Conservation (phyloP, 352 stramenopile genomes). For the Globisporangium paddicum region DNA sequence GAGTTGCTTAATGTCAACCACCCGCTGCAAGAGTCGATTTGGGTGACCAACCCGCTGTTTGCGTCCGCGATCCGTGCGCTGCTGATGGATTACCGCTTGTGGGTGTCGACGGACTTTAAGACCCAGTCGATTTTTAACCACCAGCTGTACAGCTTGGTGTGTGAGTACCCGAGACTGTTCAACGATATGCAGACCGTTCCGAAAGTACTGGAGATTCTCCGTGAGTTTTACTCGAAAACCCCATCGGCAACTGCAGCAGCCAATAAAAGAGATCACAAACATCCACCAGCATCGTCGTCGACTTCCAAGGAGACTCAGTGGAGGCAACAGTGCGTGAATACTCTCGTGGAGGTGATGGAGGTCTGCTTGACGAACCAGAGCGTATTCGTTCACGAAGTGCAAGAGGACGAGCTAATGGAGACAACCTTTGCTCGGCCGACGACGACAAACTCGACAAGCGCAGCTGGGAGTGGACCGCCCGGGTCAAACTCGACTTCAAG, state of each 20-base stretch:
- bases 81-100: slow-evolving; percentile 67
- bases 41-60: slow-evolving; percentile 73
- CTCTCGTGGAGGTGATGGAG: slow-evolving; percentile 69
- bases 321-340: slow-evolving; percentile 75
- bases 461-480: background rate
- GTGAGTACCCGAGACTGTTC: slow-evolving; percentile 57
- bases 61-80: slow-evolving; percentile 56
- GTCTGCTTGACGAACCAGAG: slow-evolving; percentile 77
- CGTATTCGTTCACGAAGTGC: slow-evolving; percentile 54
- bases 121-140: slow-evolving; percentile 81
- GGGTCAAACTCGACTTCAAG: slow-evolving; percentile 1
- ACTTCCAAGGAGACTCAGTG: slow-evolving; percentile 30
- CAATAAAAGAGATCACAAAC: slow-evolving; percentile 1
- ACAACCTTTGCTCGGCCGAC: slow-evolving; percentile 50
- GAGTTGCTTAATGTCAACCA: slow-evolving; percentile 35
- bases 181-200: slow-evolving; percentile 59
- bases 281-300: background rate
- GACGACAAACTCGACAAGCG: slow-evolving; percentile 6
- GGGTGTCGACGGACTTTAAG: slow-evolving; percentile 57
- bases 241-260: background rate
- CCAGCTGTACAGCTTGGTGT: slow-evolving; percentile 69
- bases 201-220: slow-evolving; percentile 63
- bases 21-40: slow-evolving; percentile 59
- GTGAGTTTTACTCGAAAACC: slow-evolving; percentile 37
- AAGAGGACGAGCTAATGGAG: slow-evolving; percentile 67